Conservation (phyloP, 192 early-diverging fungal genomes). For the Piromyces sp. region DNA sequence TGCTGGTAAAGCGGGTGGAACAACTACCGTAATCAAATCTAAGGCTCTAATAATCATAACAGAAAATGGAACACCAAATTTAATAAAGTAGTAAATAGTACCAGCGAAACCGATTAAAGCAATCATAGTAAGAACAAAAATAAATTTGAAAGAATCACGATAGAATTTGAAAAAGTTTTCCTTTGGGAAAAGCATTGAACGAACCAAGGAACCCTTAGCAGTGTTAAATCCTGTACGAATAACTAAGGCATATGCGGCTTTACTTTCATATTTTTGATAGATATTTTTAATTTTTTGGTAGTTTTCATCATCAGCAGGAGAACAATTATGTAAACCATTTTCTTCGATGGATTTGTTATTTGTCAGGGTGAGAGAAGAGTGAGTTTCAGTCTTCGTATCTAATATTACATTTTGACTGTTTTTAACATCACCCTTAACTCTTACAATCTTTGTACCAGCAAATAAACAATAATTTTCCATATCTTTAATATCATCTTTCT, state of each 20-base stretch:
- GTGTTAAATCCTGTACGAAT: constrained; percentile 90
- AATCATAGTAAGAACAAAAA: constrained; percentile 73
- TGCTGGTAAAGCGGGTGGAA: constrained; percentile 92
- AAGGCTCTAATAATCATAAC: constrained; percentile 75
- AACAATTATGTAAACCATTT: too few relatives aligned
- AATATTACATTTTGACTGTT: too few relatives aligned
- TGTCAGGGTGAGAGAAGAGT: too few relatives aligned
- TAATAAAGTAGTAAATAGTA: constrained; percentile 74
- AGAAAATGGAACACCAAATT: constrained; percentile 43
- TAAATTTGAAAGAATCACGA: constrained; percentile 88
- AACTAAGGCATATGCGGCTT: constrained; percentile 53
- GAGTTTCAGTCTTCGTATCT: too few relatives aligned
- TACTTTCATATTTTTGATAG: too few relatives aligned
- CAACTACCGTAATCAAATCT: constrained; percentile 90
- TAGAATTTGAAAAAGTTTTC: constrained; percentile 94
- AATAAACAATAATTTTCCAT: constrained; percentile 78
- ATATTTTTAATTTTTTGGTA: too few relatives aligned
- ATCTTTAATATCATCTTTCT: constrained; percentile 30
- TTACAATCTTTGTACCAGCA: constrained; percentile 79
- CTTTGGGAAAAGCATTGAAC: constrained; percentile 92
- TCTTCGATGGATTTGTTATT: too few relatives aligned
- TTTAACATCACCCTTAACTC: constrained; percentile 24
- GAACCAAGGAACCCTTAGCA: constrained; percentile 82
- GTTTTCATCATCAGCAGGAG: too few relatives aligned
- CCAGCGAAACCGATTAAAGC: constrained; percentile 70